Conservation (phyloP, 2,329 filamentous ascomycete genomes). For the Nigrograna mackinnonii region DNA sequence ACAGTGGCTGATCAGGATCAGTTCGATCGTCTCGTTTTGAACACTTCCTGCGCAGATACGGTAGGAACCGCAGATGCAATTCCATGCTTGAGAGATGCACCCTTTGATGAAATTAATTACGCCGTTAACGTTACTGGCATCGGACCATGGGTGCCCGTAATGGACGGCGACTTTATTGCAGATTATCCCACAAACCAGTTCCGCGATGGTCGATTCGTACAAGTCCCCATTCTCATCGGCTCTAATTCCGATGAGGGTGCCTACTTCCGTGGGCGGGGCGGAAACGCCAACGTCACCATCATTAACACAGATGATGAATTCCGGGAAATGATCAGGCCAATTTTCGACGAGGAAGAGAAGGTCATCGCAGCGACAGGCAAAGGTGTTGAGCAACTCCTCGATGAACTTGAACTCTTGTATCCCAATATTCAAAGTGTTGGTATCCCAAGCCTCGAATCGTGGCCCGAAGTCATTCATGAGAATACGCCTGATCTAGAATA, state of each 20-base stretch:
- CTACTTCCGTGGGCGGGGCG: not conserved
- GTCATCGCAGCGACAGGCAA: too few relatives aligned
- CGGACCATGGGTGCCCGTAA: not conserved
- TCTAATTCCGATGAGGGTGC: not conserved
- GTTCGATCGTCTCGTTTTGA: not conserved
- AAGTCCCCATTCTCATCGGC: not conserved
- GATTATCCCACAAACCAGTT: not conserved
- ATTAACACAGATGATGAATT: too few relatives aligned
- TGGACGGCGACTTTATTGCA: not conserved
- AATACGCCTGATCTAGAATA: too few relatives aligned
- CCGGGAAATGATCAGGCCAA: too few relatives aligned
- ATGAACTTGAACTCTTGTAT: too few relatives aligned
- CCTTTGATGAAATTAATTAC: not conserved
- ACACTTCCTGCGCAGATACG: not conserved
- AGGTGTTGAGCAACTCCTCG: too few relatives aligned
- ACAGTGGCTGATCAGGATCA: not conserved
- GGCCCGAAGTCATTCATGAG: too few relatives aligned
- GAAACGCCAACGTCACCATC: too few relatives aligned
- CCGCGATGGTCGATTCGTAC: not conserved
- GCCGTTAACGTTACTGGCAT: not conserved
- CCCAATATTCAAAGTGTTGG: too few relatives aligned
- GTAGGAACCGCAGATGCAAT: not conserved
- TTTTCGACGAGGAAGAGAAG: too few relatives aligned
- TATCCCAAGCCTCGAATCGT: too few relatives aligned
- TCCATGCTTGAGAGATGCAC: not conserved